These are phyloP conservation scores for Cryptococcus amylolentus DNA, from an alignment of 1,284 basidiomycete genomes.

Conservation along the genomic window DNA sequence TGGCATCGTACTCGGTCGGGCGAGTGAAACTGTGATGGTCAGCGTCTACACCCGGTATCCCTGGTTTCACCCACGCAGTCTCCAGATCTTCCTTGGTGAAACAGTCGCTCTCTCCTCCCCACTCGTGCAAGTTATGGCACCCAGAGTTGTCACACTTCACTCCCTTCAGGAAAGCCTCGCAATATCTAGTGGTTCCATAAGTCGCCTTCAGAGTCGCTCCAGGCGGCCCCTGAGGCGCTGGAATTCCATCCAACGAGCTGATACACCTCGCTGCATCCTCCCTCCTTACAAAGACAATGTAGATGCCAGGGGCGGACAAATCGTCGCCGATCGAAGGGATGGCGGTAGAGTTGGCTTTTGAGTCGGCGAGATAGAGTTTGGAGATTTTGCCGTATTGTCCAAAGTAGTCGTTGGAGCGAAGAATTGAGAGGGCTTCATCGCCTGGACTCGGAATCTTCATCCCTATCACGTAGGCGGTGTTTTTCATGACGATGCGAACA, in stretches of 20 bases:
- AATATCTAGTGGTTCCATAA: conserved; percentile 97
- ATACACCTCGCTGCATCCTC: conserved; percentile 95
- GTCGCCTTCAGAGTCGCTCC: conserved; percentile 83
- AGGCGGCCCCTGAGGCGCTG: conserved; percentile 70
- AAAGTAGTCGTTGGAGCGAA: conserved; percentile 95
- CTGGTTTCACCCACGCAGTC: conserved; percentile 62
- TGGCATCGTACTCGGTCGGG: conserved; percentile 45
- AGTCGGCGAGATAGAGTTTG: conserved; percentile 90
- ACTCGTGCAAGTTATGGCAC: conserved; percentile 95
- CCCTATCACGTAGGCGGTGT: conserved; percentile 93
- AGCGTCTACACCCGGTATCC: conserved; percentile 1
- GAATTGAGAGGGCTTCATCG: conserved; percentile 90
- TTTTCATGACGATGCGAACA: conserved; percentile 93
- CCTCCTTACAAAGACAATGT: conserved; percentile 91
- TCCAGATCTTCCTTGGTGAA: conserved; percentile 90
- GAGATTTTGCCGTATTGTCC: conserved; percentile 98
- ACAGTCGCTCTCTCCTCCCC: conserved; percentile 96
- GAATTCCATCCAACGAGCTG: conserved; percentile 83
- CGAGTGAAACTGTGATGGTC: conserved; percentile 31
- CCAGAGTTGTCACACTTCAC: conserved; percentile 66
- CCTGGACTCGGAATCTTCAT: conserved; percentile 66
- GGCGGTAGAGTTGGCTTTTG: conserved; percentile 42
- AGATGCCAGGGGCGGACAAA: conserved; percentile 66
- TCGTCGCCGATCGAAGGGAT: conserved; percentile 52
- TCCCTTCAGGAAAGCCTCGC: conserved; percentile 89